phyloP scores from a whole-genome alignment of 2,329 filamentous ascomycete species.

The Pseudogymnoascus sp. region DNA sequence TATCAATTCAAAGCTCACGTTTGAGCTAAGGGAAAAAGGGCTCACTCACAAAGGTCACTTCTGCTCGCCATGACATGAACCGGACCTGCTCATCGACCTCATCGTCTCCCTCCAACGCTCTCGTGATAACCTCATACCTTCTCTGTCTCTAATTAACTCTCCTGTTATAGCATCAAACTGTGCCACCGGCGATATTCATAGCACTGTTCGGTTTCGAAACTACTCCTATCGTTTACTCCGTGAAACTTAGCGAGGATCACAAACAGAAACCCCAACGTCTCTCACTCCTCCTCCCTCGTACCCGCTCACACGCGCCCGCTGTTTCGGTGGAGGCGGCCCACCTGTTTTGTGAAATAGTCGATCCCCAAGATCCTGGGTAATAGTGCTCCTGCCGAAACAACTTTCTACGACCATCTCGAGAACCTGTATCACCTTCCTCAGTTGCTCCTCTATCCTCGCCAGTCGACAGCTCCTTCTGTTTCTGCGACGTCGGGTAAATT shows the following conservation, averaged over 20 bases:
- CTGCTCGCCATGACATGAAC: not conserved
- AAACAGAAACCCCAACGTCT: not conserved
- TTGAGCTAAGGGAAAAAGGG: not conserved
- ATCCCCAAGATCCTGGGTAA: conserved; percentile 1
- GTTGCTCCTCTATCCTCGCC: not conserved
- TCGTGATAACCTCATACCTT: not conserved
- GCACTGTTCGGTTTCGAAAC: not conserved
- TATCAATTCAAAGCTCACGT: not conserved
- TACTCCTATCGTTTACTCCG: not conserved
- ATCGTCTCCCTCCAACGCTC: not conserved
- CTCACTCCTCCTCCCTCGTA: not conserved
- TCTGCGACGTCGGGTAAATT: not conserved
- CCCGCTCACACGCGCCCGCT: conserved; percentile 1
- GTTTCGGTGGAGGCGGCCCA: conserved; percentile 1
- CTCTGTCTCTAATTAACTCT: not conserved
- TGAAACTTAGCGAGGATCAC: not conserved
- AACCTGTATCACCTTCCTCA: not conserved
- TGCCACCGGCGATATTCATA: not conserved
- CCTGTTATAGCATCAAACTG: not conserved
- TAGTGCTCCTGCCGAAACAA: not conserved
- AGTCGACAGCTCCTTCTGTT: not conserved
- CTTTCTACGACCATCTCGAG: not conserved
- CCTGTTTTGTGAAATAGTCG: conserved; percentile 2
- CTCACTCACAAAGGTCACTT: not conserved
- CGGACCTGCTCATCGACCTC: not conserved